These are phyloP conservation scores for Colletotrichum sp. DNA, from an alignment of 2,329 filamentous ascomycete genomes.

Conservation along the genomic window DNA sequence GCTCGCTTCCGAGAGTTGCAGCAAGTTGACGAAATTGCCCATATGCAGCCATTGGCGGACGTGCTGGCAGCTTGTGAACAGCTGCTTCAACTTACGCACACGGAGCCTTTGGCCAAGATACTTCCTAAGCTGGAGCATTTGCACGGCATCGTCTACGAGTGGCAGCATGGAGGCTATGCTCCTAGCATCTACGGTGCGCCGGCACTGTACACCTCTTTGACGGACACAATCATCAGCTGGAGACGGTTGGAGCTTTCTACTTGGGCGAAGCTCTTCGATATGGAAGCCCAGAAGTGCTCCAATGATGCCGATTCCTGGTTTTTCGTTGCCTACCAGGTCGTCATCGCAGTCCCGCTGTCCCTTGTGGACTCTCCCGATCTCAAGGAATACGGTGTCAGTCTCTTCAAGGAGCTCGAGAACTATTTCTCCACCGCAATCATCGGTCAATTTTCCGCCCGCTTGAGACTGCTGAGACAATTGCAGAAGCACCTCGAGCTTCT, in stretches of 20 bases:
- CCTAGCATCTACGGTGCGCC: constrained; percentile 78
- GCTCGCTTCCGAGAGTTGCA: constrained; percentile 76
- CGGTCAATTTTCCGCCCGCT: constrained; percentile 78
- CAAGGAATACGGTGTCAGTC: constrained; percentile 65
- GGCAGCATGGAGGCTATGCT: constrained; percentile 87
- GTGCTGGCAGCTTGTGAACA: constrained; percentile 78
- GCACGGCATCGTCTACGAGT: constrained; percentile 85
- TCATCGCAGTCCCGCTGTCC: constrained; percentile 76
- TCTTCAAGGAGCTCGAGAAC: constrained; percentile 77
- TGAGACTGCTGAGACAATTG: constrained; percentile 72
- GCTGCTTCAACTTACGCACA: constrained; percentile 76
- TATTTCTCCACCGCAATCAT: constrained; percentile 83
- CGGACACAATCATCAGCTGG: constrained; percentile 85
- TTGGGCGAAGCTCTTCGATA: constrained; percentile 88
- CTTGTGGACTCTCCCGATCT: constrained; percentile 67
- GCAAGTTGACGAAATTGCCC: constrained; percentile 67
- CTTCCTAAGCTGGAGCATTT: constrained; percentile 88
- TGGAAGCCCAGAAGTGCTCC: constrained; percentile 77
- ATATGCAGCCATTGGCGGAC: constrained; percentile 80
- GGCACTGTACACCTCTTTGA: constrained; percentile 77
- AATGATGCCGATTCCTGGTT: constrained; percentile 90
- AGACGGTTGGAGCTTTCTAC: constrained; percentile 88
- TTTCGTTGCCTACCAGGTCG: constrained; percentile 92
- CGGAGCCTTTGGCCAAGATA: constrained; percentile 85
- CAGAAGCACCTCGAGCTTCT: constrained; percentile 70